phyloP scores from a whole-genome alignment of 495 filamentous ascomycete species.

The Beverwykella pulmonaria region DNA sequence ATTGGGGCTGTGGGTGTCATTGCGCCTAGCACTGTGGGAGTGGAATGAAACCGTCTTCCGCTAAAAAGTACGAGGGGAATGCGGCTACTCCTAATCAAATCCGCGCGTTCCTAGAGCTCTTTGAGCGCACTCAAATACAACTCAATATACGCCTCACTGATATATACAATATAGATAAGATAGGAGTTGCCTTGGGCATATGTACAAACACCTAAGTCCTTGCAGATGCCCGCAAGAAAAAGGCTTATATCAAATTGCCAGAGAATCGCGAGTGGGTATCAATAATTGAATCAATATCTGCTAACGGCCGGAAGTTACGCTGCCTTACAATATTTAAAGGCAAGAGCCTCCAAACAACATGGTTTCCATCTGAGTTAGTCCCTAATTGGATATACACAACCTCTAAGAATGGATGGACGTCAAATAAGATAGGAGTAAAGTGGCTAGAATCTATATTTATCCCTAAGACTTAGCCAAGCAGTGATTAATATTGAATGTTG shows the following conservation, averaged over 20 bases:
- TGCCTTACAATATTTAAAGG: neutral
- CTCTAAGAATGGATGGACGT: conserved; percentile 4
- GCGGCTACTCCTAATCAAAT: too few relatives aligned
- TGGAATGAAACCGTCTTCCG: too few relatives aligned
- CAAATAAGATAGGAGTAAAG: neutral
- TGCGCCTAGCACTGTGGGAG: too few relatives aligned
- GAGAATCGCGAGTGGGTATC: conserved; percentile 14
- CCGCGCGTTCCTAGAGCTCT: too few relatives aligned
- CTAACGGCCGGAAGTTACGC: neutral
- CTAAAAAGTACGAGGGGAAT: too few relatives aligned
- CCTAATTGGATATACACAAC: neutral
- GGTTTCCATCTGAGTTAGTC: neutral
- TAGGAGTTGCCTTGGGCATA: conserved; percentile 9
- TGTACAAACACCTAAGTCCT: neutral
- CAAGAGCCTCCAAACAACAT: neutral
- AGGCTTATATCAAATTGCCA: conserved; percentile 4
- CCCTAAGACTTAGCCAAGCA: neutral
- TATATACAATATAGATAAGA: conserved; percentile 22
- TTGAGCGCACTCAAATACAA: too few relatives aligned
- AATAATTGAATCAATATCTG: conserved; percentile 4
- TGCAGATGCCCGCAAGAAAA: conserved; percentile 12
- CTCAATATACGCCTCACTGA: conserved; percentile 8
- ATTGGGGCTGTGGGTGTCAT: too few relatives aligned
- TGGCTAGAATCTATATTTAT: conserved; percentile 2
- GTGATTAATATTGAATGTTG: too few relatives aligned